Evolutionary conservation across 2,329 filamentous ascomycete genomes (phyloP).

Genomic region (Chaetomium strumarium): DNA sequence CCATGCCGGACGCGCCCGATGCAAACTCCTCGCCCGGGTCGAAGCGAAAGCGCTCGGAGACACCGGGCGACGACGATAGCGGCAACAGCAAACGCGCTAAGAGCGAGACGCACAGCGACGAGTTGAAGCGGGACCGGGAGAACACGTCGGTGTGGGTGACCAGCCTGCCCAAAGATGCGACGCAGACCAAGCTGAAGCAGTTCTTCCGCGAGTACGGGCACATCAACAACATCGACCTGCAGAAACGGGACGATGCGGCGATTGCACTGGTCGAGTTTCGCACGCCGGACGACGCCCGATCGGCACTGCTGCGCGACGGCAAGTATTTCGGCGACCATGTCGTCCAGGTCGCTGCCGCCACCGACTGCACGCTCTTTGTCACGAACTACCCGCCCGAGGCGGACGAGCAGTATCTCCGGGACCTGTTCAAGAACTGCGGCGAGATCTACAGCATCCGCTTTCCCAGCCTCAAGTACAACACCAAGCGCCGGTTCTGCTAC

Average conservation of each 20-base stretch:
- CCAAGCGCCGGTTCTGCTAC: conserved; percentile 89
- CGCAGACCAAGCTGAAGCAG: conserved; percentile 69
- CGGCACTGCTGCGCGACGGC: conserved; percentile 73
- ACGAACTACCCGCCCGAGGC: conserved; percentile 81
- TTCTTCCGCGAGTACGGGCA: conserved; percentile 90
- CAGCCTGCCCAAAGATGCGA: conserved; percentile 64
- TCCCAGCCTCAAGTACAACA: conserved; percentile 85
- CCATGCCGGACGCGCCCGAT: conserved; percentile 26
- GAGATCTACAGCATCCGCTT: conserved; percentile 81
- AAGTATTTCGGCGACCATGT: conserved; percentile 70
- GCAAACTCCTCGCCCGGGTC: conserved; percentile 31
- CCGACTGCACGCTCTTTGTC: conserved; percentile 77
- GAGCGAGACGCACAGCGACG: conserved; percentile 33
- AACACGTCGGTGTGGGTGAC: conserved; percentile 79
- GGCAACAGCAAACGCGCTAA: conserved; percentile 63
- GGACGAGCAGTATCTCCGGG: conserved; percentile 63
- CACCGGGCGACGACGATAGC: conserved; percentile 44
- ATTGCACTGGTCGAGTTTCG: conserved; percentile 83
- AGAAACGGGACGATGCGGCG: conserved; percentile 52
- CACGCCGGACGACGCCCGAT: conserved; percentile 69
- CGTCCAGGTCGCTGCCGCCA: conserved; percentile 68
- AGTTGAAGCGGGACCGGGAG: conserved; percentile 76
- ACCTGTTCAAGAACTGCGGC: conserved; percentile 68
- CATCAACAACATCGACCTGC: conserved; percentile 69
- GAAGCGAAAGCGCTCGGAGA: conserved; percentile 72